These are phyloP conservation scores for Plasmodium fragile DNA, from an alignment of 169 alveolate genomes.

Conservation along the genomic window DNA sequence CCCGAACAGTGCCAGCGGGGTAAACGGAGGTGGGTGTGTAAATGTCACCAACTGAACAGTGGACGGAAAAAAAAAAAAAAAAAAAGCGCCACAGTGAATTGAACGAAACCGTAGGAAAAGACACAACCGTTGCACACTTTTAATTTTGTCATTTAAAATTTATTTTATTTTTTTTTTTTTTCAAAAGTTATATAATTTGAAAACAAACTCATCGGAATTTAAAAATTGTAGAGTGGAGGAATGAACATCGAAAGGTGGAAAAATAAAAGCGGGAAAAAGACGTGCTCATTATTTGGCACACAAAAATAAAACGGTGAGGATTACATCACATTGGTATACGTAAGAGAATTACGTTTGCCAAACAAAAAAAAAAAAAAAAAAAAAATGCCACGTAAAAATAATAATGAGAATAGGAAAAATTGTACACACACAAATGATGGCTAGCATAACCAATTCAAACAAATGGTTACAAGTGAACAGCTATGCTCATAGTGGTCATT, in stretches of 20 bases:
- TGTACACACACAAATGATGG: neutral
- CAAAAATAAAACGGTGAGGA: neutral
- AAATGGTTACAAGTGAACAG: neutral
- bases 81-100: neutral
- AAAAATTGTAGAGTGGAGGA: neutral
- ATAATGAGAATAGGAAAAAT: neutral
- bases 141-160: neutral
- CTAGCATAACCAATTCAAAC: neutral
- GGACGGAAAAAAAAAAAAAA: neutral
- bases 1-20: neutral
- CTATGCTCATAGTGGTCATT: neutral
- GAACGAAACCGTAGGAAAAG: neutral
- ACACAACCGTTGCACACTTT: neutral
- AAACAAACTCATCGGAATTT: neutral
- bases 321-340: neutral
- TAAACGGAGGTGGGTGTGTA: neutral
- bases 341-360: neutral
- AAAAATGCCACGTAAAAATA: neutral
- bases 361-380: slow-evolving; percentile 1
- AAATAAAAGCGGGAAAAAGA: neutral
- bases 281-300: neutral
- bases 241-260: neutral
- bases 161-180: neutral
- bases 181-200: neutral
- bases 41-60: neutral